A percentile compares a stretch with the other conserved stretches of the same genome.
Conservation (phyloP, 257 asterid species). For the Echium plantagineum region DNA sequence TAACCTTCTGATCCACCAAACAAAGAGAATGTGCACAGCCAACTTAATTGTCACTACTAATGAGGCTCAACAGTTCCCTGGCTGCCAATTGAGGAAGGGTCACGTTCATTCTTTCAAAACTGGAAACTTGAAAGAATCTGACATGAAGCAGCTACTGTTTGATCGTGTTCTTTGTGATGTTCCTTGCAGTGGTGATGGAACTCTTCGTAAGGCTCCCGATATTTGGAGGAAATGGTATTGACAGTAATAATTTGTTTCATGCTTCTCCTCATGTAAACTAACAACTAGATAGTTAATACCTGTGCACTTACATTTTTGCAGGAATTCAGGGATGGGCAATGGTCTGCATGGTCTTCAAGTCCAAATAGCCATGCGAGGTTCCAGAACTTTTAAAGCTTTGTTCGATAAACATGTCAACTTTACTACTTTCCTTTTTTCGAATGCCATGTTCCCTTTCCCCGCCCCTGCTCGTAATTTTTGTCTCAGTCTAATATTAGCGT, state of each 20-base stretch:
- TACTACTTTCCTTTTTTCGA: background rate
- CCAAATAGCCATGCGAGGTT: conserved; percentile 97
- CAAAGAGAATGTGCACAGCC: conserved; percentile 98
- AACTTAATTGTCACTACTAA: conserved; percentile 96
- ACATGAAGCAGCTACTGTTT: conserved; percentile 64
- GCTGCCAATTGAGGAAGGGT: conserved; percentile 57
- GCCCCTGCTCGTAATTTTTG: no score
- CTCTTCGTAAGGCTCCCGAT: conserved; percentile 98
- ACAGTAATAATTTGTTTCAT: conserved; percentile 5
- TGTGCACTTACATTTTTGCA: conserved; percentile 15
- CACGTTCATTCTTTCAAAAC: conserved; percentile 24
- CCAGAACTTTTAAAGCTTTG: conserved; percentile 1
- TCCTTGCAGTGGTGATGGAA: conserved; percentile 99
- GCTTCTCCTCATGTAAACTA: conserved; percentile 3
- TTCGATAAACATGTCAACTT: conserved; percentile 4
- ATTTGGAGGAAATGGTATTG: conserved; percentile 93
- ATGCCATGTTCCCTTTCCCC: background rate
- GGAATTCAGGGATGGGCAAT: conserved; percentile 82
- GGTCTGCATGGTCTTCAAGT: conserved; percentile 93
- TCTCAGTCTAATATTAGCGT: no score
- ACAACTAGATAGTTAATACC: conserved; percentile 1
- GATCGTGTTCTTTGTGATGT: conserved; percentile 98
- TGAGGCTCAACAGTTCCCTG: conserved; percentile 98
- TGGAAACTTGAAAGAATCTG: conserved; percentile 31
- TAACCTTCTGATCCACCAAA: conserved; percentile 98